phyloP scores from a whole-genome alignment of 345 rosid genomes.

The Cardamine resedifolia region DNA sequence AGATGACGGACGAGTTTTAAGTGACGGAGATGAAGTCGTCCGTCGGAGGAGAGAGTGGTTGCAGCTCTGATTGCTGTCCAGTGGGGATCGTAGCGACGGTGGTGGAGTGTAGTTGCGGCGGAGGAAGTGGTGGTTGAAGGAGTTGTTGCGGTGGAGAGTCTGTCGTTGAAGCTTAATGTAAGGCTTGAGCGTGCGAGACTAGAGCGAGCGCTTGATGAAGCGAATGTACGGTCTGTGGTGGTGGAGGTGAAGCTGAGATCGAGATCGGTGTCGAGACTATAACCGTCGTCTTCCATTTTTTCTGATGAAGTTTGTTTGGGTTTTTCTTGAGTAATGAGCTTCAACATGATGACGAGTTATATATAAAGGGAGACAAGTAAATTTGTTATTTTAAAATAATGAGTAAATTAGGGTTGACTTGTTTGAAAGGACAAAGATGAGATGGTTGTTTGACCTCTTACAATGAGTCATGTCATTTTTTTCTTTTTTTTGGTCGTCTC shows the following conservation, averaged over 20 bases:
- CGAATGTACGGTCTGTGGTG: conserved; percentile 52
- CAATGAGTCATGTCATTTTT: conserved; percentile 1
- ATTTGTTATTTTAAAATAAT: neutral
- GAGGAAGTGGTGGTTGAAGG: conserved; percentile 29
- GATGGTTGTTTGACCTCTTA: conserved; percentile 33
- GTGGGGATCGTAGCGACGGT: conserved; percentile 55
- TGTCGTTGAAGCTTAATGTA: conserved; percentile 67
- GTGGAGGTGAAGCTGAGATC: conserved; percentile 67
- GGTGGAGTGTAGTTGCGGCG: conserved; percentile 42
- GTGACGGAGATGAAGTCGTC: conserved; percentile 58
- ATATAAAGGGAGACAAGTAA: neutral
- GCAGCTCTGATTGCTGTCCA: conserved; percentile 68
- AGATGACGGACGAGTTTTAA: conserved; percentile 68
- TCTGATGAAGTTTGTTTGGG: neutral
- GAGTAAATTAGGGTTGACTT: conserved; percentile 36
- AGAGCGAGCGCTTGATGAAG: conserved; percentile 62
- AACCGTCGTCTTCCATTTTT: conserved; percentile 46
- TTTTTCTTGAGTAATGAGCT: neutral
- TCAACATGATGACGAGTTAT: conserved; percentile 1
- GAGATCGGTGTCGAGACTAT: conserved; percentile 48
- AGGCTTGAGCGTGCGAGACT: conserved; percentile 66
- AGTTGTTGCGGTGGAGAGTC: conserved; percentile 46
- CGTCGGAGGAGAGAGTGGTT: conserved; percentile 57
- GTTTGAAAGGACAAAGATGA: conserved; percentile 26
- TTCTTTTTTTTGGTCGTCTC: too few relatives aligned